Evolutionary conservation across 192 early-diverging fungal genomes (phyloP).

Genomic region (Entomortierella parvispora): DNA sequence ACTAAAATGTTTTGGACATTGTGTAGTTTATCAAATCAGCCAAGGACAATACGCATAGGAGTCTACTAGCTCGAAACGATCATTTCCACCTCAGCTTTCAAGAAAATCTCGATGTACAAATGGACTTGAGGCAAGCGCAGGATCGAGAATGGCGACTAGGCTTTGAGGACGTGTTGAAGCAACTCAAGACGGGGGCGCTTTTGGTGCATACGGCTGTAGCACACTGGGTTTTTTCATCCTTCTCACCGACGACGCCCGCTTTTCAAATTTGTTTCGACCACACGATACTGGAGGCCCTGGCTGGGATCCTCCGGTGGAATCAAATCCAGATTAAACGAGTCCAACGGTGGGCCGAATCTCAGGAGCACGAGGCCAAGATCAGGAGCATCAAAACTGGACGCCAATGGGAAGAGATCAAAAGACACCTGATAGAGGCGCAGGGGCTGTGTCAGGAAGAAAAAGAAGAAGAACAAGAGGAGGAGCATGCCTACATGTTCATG

Average conservation of each 20-base stretch:
- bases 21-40: background rate
- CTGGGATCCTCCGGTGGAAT: slow-evolving; percentile 26
- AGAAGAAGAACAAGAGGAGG: background rate
- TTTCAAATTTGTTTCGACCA: slow-evolving; percentile 48
- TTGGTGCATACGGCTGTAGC: slow-evolving; percentile 25
- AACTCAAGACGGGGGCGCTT: slow-evolving; percentile 1
- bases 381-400: slow-evolving; percentile 2
- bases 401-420: slow-evolving; percentile 32
- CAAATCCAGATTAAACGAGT: slow-evolving; percentile 14
- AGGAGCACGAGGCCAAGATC: slow-evolving; percentile 18
- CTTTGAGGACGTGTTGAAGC: slow-evolving; percentile 23
- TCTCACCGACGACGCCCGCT: slow-evolving; percentile 7
- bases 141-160: slow-evolving; percentile 18
- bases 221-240: slow-evolving; percentile 21
- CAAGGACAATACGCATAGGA: background rate
- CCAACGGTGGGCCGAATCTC: slow-evolving; percentile 2
- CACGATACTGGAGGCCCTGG: slow-evolving; percentile 22
- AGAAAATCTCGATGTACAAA: slow-evolving; percentile 30
- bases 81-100: slow-evolving; percentile 24
- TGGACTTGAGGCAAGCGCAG: slow-evolving; percentile 12
- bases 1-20: too few relatives aligned
- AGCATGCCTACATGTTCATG: background rate
- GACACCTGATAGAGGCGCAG: background rate
- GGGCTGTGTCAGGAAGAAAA: background rate
- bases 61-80: background rate